Evolutionary conservation across 805 yeast species (phyloP).

Genomic region (Ogataea minuta): DNA sequence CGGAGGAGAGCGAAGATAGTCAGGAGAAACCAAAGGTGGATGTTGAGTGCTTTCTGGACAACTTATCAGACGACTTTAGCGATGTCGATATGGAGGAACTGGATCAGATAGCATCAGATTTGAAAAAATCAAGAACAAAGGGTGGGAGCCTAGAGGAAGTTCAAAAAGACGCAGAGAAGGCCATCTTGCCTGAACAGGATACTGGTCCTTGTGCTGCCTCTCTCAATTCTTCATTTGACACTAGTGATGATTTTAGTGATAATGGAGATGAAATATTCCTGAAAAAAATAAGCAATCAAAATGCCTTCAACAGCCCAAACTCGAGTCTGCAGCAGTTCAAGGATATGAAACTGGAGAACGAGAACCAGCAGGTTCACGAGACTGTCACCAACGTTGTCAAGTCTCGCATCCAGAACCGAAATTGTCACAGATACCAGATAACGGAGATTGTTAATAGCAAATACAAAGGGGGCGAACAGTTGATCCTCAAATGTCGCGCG

Average conservation of each 20-base stretch:
- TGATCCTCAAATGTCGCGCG: slow-evolving; percentile 52
- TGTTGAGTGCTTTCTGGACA: slow-evolving; percentile 16
- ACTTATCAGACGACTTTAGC: slow-evolving; percentile 33
- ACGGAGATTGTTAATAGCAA: slow-evolving; percentile 30
- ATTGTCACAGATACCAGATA: slow-evolving; percentile 50
- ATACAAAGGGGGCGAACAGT: slow-evolving; percentile 44
- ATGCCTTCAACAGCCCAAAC: slow-evolving; percentile 3
- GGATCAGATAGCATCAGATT: slow-evolving; percentile 15
- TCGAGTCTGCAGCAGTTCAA: slow-evolving; percentile 14
- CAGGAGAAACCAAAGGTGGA: slow-evolving; percentile 1
- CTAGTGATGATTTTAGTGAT: slow-evolving; percentile 28
- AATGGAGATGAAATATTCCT: slow-evolving; percentile 28
- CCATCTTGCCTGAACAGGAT: background rate
- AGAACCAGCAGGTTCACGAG: slow-evolving; percentile 14
- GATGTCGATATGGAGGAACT: slow-evolving; percentile 34
- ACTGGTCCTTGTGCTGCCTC: background rate
- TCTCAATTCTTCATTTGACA: slow-evolving; percentile 1
- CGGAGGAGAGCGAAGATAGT: background rate
- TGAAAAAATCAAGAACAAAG: no score
- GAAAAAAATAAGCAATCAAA: slow-evolving; percentile 3
- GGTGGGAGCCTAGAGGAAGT: no score
- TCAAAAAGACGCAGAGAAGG: slow-evolving; percentile 8
- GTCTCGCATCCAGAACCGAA: slow-evolving; percentile 44
- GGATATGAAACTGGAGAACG: slow-evolving; percentile 22
- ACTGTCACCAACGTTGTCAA: slow-evolving; percentile 32